Conservation (phyloP, 1,139 yeast genomes). For the Diutina scorzettiae region DNA sequence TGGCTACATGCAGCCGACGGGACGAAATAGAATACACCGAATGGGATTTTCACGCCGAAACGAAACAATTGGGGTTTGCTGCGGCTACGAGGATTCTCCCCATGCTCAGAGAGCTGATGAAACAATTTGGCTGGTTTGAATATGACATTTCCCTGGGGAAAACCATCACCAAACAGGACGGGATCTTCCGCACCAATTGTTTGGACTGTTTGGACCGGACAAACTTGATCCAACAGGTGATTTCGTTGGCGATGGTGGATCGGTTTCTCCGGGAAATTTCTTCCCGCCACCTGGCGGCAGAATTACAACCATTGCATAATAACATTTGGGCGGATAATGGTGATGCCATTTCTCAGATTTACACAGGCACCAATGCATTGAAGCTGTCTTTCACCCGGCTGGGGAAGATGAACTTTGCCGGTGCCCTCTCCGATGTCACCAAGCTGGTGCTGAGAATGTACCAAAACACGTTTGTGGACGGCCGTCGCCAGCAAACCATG, state of each 20-base stretch:
- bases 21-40: conserved; percentile 55
- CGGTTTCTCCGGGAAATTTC: conserved; percentile 45
- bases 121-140: conserved; percentile 67
- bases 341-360: conserved; percentile 90
- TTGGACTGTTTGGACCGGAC: conserved; percentile 93
- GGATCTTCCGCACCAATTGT: conserved; percentile 87
- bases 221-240: conserved; percentile 80
- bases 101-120: conserved; percentile 48
- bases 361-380: conserved; percentile 94
- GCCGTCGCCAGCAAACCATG: conserved; percentile 75
- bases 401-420: conserved; percentile 93
- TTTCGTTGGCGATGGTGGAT: conserved; percentile 57
- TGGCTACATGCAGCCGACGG: conserved; percentile 25
- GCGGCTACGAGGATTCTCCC: conserved; percentile 69
- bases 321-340: conserved; percentile 97
- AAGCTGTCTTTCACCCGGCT: conserved; percentile 89
- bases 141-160: conserved; percentile 40
- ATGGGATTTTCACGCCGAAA: conserved; percentile 91
- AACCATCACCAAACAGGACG: conserved; percentile 64
- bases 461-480: conserved; percentile 91
- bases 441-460: conserved; percentile 92
- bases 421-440: conserved; percentile 91
- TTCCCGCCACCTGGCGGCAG: conserved; percentile 22
- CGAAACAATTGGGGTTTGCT: conserved; percentile 63
- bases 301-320: conserved; percentile 57